These are phyloP conservation scores for Globisporangium okanoganense DNA, from an alignment of 352 stramenopile genomes.

Conservation along the genomic window DNA sequence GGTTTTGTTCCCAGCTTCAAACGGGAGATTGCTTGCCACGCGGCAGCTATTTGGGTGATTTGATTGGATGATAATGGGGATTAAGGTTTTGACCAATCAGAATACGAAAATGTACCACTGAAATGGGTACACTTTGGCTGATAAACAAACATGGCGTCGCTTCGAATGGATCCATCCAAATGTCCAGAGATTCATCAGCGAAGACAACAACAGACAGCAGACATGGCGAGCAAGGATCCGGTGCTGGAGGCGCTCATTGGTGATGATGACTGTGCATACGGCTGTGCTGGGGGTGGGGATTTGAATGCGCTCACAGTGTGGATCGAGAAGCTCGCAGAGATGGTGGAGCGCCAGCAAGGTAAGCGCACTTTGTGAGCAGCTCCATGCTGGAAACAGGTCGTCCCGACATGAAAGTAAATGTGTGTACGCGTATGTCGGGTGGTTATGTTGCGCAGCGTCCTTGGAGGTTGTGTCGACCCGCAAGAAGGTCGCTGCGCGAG, in stretches of 20 bases:
- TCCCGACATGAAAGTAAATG: neutral
- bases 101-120: neutral
- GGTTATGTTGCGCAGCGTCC: constrained; percentile 8
- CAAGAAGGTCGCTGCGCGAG: constrained; percentile 15
- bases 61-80: constrained; percentile 41
- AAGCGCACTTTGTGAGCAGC: neutral
- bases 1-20: constrained; percentile 2
- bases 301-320: constrained; percentile 16
- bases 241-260: neutral
- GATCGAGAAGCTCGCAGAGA: constrained; percentile 39
- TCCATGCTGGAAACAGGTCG: neutral
- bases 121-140: neutral
- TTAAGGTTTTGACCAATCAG: constrained; percentile 11
- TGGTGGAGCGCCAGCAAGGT: constrained; percentile 26
- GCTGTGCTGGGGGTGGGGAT: neutral
- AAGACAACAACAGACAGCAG: neutral
- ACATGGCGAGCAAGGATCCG: neutral
- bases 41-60: constrained; percentile 1
- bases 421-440: no score
- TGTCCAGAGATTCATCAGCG: neutral
- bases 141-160: constrained; percentile 1
- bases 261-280: no score
- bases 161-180: neutral
- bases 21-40: constrained; percentile 26
- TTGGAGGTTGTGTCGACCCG: constrained; percentile 17